Evolutionary conservation across 805 yeast species (phyloP), one percentile per base, ranked within the genome.

Genomic region (Komagataella pastoris): DNA sequence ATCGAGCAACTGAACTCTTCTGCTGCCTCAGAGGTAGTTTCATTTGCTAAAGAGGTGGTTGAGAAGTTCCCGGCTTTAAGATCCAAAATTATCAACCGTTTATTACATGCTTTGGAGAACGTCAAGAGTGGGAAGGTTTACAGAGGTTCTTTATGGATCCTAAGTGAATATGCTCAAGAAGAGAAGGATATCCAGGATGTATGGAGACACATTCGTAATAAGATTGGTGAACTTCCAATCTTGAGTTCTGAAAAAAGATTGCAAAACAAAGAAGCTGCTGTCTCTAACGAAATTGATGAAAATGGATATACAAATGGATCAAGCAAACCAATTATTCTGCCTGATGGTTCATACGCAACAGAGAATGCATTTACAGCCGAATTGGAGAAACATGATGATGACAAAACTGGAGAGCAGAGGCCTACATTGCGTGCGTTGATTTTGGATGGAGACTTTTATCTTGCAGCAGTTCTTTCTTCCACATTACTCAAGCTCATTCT

Each of bases 311-410:
- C 57, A 44, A 30, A 30, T 30, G 40, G 40, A 5, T 30, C 40
- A 30, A 30, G 40, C 40, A 87, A 87, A 47, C 97, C 97, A 18
- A 83, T 85, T 54, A 83, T 93, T 54, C 75, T 93, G 57, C 96
- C 99, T n/a, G 99, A 93, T 70, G 99, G 99, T 59, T 93, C 99
- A 0, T 93, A 93, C 68, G 99, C 99, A 24, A 87, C 97, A 46
- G 99, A 93, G 68, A 80, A 81, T 56, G 93, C 96, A 0, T 69
- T 83, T 53, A 47, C 57, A 5, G 53, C 57, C 23, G 71, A 70
- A 51, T 69, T 71, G 18, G 64, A 65, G n/a, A 54, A 54, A 18
- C 54, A 59, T 21, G 56, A 56, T 14, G 65, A 64, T 5, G 66
- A 62, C 3, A 64, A 66, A n/a, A 70, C 74, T n/a, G 65, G 66